Evolutionary conservation across 164 flowering plant species (phyloP), one percentile per base, ranked within the genome.

Genomic region (Houttuynia cordata): DNA sequence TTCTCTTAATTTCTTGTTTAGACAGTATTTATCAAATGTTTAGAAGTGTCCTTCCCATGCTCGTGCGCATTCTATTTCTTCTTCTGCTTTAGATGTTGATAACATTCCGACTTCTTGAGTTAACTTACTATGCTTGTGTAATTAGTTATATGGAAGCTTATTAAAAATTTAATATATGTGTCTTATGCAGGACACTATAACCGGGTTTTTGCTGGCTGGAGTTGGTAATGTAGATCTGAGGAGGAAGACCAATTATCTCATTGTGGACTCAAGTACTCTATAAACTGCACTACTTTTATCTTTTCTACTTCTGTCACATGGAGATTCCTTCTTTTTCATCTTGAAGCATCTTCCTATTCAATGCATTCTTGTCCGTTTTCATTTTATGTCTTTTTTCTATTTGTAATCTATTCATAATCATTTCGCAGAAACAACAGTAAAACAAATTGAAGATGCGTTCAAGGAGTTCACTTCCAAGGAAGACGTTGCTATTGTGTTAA

Each of bases 181-280:
- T 4, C 51, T 49, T 12, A 19, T 71, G 64, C 57, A 93, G 97
- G 98, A 93, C 70, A 93, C 98, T 0, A 68, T 90, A 24, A 80
- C 84, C 68, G 98, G 98, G 51, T 85, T 93, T 76, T 77, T 93
- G 78, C 79, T 93, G 63, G 97, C 97, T 71, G 98, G 97, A 71
- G 96, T 93, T 57, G 98, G 97, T 40, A 86, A 93, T 73, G 97
- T 93, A 61, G 98, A 93, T 72, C 59, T 93, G 70, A 73, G 97
- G 67, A 84, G 98, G 69, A 93, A 93, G 73, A 93, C 98, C 57
- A 93, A 93, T 66, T 93, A 89, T 70, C 93, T 89, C 51, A 86
- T 93, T 58, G 96, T 90, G 56, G 98, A 93, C 70, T 90, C 96
- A 71, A 93, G 97, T 93, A 89, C 59, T 83, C 49, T 63, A 17